Evolutionary conservation across 2,329 filamentous ascomycete genomes (phyloP).

Genomic region (Neocatenulostroma microsporum): DNA sequence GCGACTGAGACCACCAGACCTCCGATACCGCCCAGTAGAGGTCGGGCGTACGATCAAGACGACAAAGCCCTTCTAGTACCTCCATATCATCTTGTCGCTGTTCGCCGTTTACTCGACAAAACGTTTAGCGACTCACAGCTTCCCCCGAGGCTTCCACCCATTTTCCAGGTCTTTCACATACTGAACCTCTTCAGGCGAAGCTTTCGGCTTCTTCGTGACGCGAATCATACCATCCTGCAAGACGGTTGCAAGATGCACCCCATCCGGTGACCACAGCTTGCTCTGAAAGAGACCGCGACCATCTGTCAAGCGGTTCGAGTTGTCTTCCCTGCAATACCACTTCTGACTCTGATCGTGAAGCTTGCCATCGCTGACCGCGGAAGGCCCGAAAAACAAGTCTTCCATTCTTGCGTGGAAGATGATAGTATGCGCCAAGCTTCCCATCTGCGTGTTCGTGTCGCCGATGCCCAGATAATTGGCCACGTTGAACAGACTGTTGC

Average conservation of each 20-base stretch:
- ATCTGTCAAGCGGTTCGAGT: conserved; percentile 37
- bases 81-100: too few species aligned
- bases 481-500: conserved; percentile 48
- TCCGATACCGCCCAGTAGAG: too few species aligned
- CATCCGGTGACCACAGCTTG: conserved; percentile 36
- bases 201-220: conserved; percentile 15
- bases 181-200: conserved; percentile 7
- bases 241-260: conserved; percentile 39
- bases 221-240: conserved; percentile 45
- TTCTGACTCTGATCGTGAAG: conserved; percentile 28
- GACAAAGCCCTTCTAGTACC: too few species aligned
- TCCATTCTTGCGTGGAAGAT: conserved; percentile 39
- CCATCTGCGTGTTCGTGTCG: conserved; percentile 36
- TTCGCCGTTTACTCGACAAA: too few species aligned
- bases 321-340: conserved; percentile 46
- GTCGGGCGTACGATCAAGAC: too few species aligned
- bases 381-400: conserved; percentile 31
- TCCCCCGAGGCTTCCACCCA: conserved; percentile 7
- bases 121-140: too few species aligned
- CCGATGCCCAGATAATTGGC: conserved; percentile 42
- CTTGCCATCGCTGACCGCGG: conserved; percentile 3
- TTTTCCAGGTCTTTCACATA: neutral
- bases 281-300: conserved; percentile 43
- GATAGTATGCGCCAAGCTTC: conserved; percentile 42
- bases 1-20: too few species aligned